Percentiles rank a stretch among this genome's conserved stretches.
Evolutionary conservation across 352 stramenopile genomes (phyloP).

Genomic region (Halophytophthora polymorphica): DNA sequence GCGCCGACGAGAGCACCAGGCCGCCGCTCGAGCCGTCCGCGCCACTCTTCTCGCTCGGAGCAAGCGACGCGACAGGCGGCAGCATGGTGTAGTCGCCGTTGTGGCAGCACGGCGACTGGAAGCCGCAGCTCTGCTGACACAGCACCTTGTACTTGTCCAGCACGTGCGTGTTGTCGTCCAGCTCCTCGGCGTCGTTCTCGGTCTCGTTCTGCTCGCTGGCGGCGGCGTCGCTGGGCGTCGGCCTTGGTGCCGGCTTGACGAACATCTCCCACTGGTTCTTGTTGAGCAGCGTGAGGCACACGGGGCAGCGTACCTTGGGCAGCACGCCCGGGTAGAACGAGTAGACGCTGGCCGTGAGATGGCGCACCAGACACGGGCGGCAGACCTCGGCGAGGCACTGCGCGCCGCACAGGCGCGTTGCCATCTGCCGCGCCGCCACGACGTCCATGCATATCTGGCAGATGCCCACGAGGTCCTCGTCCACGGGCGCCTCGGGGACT

Average conservation of each 20-base stretch:
- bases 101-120: constrained; percentile 61
- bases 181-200: background rate
- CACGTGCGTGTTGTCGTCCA: constrained; percentile 41
- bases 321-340: constrained; percentile 57
- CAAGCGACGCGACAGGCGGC: no score
- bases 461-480: constrained; percentile 24
- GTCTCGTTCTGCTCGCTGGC: constrained; percentile 4
- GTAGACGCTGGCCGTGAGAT: constrained; percentile 50
- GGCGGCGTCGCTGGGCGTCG: background rate
- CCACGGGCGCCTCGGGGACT: background rate
- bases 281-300: constrained; percentile 50
- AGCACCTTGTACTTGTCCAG: constrained; percentile 58
- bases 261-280: constrained; percentile 46
- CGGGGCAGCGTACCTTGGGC: constrained; percentile 66
- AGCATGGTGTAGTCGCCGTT: constrained; percentile 59
- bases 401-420: constrained; percentile 38
- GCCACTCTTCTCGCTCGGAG: no score
- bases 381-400: constrained; percentile 44
- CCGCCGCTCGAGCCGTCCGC: constrained; percentile 8
- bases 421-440: constrained; percentile 22
- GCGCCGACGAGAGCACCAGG: constrained; percentile 13
- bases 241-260: constrained; percentile 14
- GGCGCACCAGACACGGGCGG: constrained; percentile 41
- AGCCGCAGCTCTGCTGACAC: constrained; percentile 56
- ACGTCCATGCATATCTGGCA: constrained; percentile 70